phyloP scores from a whole-genome alignment of 805 yeast species.

The Zygoascus ofunaensis region DNA sequence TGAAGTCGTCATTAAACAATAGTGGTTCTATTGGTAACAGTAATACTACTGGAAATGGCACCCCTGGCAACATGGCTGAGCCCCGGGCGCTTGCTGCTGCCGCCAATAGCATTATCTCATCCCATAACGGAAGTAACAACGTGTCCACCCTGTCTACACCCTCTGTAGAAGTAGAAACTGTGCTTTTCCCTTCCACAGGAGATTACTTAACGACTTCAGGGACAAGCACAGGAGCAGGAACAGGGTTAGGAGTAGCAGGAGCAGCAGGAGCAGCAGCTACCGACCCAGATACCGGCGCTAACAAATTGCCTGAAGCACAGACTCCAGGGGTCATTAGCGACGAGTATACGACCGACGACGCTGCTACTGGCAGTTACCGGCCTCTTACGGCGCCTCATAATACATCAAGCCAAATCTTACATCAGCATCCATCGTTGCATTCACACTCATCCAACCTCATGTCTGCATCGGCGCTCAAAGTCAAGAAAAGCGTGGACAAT shows the following conservation, averaged over 20 bases:
- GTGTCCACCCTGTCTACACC: not conserved
- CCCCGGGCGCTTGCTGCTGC: not conserved
- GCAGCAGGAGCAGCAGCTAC: not conserved
- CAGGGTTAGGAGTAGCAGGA: too few species aligned
- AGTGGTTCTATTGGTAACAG: conserved; percentile 52
- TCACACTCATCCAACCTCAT: conserved; percentile 1
- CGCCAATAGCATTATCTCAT: not conserved
- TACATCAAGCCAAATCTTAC: not conserved
- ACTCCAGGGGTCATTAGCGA: not conserved
- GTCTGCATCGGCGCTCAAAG: conserved; percentile 9
- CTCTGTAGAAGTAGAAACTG: not conserved
- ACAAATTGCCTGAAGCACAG: not conserved
- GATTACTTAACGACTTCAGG: not conserved
- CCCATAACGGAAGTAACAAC: not conserved
- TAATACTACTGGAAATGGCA: conserved; percentile 29
- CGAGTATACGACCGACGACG: not conserved
- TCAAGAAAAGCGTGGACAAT: conserved; percentile 25
- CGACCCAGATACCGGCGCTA: not conserved
- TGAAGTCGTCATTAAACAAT: conserved; percentile 2
- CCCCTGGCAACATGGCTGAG: conserved; percentile 2
- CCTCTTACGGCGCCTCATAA: not conserved
- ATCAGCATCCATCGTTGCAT: not conserved
- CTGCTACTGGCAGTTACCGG: not conserved
- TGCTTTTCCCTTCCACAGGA: not conserved
- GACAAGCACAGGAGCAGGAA: too few species aligned